These are phyloP conservation scores for Leptomonas seymouri DNA, from an alignment of 208 protist species.

Conservation along the genomic window DNA sequence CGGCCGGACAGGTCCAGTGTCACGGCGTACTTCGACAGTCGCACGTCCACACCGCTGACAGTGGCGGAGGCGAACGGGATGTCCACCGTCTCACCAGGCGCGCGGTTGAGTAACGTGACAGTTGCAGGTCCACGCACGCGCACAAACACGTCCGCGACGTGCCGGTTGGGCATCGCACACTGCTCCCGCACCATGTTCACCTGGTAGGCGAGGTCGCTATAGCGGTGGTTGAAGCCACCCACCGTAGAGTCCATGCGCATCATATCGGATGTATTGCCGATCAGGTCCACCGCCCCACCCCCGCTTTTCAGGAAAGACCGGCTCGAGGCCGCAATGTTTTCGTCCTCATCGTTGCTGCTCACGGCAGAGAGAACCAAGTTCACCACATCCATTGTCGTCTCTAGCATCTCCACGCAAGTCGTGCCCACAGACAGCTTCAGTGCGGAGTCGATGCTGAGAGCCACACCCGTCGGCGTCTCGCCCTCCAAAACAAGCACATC, in stretches of 20 bases:
- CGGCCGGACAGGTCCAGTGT: slow-evolving; percentile 69
- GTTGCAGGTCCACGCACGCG: slow-evolving; percentile 53
- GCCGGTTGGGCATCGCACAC: slow-evolving; percentile 43
- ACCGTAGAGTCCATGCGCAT: slow-evolving; percentile 3
- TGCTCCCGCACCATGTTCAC: slow-evolving; percentile 35
- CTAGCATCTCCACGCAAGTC: slow-evolving; percentile 76
- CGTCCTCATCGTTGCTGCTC: slow-evolving; percentile 18
- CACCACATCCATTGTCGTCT: slow-evolving; percentile 79
- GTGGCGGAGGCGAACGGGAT: slow-evolving; percentile 51
- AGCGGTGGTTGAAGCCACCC: neutral
- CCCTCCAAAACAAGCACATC: slow-evolving; percentile 41
- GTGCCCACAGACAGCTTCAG: slow-evolving; percentile 68
- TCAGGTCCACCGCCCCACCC: slow-evolving; percentile 2
- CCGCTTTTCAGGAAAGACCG: slow-evolving; percentile 6
- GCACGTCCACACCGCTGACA: slow-evolving; percentile 50
- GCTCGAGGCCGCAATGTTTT: neutral
- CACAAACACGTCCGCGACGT: slow-evolving; percentile 64
- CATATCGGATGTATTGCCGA: slow-evolving; percentile 11
- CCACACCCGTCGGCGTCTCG: slow-evolving; percentile 35
- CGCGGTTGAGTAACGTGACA: slow-evolving; percentile 68
- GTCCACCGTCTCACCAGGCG: slow-evolving; percentile 42
- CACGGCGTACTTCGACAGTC: slow-evolving; percentile 67
- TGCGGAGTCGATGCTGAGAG: slow-evolving; percentile 43
- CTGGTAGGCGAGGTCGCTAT: slow-evolving; percentile 35
- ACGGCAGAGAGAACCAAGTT: slow-evolving; percentile 60